Evolutionary conservation across 257 asterid species (phyloP).

Genomic region (Solanum appendiculatum): DNA sequence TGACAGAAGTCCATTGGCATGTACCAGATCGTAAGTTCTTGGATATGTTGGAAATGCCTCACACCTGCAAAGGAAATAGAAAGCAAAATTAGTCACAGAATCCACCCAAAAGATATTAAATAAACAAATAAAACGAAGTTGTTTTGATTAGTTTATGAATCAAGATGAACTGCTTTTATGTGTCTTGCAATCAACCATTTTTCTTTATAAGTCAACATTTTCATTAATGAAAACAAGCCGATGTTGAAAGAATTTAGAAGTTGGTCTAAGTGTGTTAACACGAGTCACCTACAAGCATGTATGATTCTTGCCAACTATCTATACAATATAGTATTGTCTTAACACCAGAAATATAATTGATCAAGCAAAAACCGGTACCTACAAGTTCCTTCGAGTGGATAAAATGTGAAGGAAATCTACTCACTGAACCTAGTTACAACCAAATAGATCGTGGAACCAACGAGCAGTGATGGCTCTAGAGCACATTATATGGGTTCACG

Average conservation of each 20-base stretch:
- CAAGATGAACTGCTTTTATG: not conserved
- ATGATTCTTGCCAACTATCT: not conserved
- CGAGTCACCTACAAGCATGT: not conserved
- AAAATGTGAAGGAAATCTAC: not conserved
- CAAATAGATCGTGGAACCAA: not conserved
- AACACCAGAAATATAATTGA: not conserved
- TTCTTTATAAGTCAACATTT: not conserved
- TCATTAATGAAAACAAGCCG: not conserved
- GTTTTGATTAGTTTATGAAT: not conserved
- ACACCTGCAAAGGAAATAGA: slow-evolving; percentile 47
- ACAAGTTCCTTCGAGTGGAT: not conserved
- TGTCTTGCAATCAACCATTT: not conserved
- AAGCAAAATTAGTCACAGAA: not conserved
- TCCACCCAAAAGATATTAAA: not conserved
- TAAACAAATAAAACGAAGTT: not conserved
- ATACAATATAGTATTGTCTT: not conserved
- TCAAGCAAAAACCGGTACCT: not conserved
- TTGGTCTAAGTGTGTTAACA: not conserved
- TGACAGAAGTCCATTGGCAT: slow-evolving; percentile 80
- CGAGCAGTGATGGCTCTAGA: not conserved
- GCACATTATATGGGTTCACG: not conserved
- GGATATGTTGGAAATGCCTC: slow-evolving; percentile 97
- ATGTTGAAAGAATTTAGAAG: not conserved
- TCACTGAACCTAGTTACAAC: not conserved
- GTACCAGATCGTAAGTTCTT: slow-evolving; percentile 94